Evolutionary conservation across 148 eudicot species (phyloP).

Genomic region (Rhododendron molle): DNA sequence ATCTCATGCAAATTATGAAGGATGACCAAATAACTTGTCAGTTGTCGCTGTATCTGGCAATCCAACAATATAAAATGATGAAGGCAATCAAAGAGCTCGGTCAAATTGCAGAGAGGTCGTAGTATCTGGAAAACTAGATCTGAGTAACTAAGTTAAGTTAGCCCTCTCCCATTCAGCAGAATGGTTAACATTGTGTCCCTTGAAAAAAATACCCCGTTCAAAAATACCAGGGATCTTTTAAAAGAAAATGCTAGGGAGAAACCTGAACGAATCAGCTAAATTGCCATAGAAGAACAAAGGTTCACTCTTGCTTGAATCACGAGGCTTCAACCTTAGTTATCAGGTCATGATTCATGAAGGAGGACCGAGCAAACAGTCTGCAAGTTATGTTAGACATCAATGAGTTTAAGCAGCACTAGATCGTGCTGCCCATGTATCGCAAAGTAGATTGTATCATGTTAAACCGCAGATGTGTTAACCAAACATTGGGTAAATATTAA

Average conservation of each 20-base stretch:
- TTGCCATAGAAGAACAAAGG: conserved; percentile 14
- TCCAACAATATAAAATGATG: not conserved
- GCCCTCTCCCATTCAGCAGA: conserved; percentile 9
- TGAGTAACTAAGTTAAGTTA: conserved; percentile 7
- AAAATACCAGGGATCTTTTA: conserved; percentile 7
- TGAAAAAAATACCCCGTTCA: conserved; percentile 11
- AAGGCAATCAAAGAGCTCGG: not conserved
- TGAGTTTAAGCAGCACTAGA: conserved; percentile 15
- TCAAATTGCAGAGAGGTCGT: not conserved
- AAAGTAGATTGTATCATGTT: not conserved
- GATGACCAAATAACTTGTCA: not conserved
- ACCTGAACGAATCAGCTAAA: conserved; percentile 19
- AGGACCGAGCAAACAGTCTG: conserved; percentile 27
- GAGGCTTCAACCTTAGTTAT: conserved; percentile 40
- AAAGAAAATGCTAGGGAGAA: conserved; percentile 12
- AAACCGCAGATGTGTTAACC: not conserved
- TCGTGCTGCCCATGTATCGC: conserved; percentile 7
- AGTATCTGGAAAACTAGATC: conserved; percentile 8
- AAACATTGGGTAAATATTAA: not conserved
- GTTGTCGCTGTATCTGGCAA: not conserved
- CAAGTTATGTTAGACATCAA: conserved; percentile 28
- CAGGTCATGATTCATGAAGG: conserved; percentile 36
- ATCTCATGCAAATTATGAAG: not conserved
- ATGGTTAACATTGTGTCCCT: conserved; percentile 3
- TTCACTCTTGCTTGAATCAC: conserved; percentile 25